Conservation (phyloP, 306 rosid species). For the Hippophae gyantsensis region DNA sequence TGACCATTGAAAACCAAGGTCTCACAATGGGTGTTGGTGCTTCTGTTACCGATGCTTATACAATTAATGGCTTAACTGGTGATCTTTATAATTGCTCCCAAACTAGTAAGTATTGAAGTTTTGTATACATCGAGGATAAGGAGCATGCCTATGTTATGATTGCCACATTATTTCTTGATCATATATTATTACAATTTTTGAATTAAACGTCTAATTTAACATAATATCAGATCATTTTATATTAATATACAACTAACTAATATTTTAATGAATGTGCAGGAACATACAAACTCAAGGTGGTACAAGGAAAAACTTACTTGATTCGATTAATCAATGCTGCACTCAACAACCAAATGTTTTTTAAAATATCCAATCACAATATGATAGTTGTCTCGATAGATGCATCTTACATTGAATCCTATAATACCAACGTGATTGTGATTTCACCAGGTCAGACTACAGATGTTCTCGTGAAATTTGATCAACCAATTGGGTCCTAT, state of each 20-base stretch:
- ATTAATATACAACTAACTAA: background rate
- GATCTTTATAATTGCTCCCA: conserved; percentile 41
- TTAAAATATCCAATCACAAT: conserved; percentile 49
- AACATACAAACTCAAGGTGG: conserved; percentile 29
- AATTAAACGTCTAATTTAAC: no score
- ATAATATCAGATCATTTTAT: background rate
- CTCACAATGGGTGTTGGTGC: conserved; percentile 15
- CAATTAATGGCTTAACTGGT: conserved; percentile 62
- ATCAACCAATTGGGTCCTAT: conserved; percentile 36
- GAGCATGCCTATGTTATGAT: background rate
- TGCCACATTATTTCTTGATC: no score
- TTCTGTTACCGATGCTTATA: conserved; percentile 32
- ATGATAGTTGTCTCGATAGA: conserved; percentile 57
- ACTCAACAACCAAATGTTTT: conserved; percentile 57
- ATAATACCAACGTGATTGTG: conserved; percentile 34
- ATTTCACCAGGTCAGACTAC: conserved; percentile 51
- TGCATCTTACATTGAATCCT: conserved; percentile 41
- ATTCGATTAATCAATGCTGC: conserved; percentile 52
- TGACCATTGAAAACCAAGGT: conserved; percentile 28
- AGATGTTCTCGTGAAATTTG: conserved; percentile 37
- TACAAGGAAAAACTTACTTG: conserved; percentile 41
- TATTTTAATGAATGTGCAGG: conserved; percentile 8
- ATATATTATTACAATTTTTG: no score
- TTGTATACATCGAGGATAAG: background rate
- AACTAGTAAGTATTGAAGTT: conserved; percentile 21